phyloP scores from a whole-genome alignment of 139 green algal genomes.

The Coelastrella sp. region DNA sequence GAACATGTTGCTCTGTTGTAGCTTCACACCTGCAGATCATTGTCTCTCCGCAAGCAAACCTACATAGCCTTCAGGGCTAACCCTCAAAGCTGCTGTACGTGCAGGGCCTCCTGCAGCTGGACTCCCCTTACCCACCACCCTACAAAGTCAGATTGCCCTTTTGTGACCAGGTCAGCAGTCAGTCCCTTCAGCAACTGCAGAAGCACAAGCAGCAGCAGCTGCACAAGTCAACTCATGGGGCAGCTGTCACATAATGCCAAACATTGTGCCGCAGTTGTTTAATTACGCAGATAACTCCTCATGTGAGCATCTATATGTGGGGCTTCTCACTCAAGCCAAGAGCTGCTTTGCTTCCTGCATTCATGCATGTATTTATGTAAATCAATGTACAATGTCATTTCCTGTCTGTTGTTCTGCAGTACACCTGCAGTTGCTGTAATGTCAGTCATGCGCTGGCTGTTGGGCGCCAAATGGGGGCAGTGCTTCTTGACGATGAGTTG shows the following conservation, averaged over 20 bases:
- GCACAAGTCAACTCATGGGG: neutral
- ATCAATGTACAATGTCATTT: neutral
- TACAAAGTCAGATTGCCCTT: conserved; percentile 24
- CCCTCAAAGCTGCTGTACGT: too few relatives aligned
- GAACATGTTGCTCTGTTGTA: neutral
- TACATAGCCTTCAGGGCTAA: too few relatives aligned
- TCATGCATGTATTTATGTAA: neutral
- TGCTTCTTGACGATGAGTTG: neutral
- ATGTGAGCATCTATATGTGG: neutral
- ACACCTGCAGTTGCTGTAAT: conserved; percentile 39
- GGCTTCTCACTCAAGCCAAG: too few relatives aligned
- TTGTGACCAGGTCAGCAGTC: conserved; percentile 29
- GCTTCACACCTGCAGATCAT: neutral
- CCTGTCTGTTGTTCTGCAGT: neutral
- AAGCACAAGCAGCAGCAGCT: neutral
- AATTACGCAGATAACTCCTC: neutral
- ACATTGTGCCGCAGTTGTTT: neutral
- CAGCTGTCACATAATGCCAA: neutral
- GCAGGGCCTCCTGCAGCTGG: conserved; percentile 32
- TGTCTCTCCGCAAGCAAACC: neutral
- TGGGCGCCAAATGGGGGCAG: neutral
- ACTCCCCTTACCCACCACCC: neutral
- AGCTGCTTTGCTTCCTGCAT: too few relatives aligned
- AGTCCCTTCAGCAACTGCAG: neutral
- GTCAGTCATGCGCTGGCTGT: conserved; percentile 30